Evolutionary conservation across 1,139 yeast genomes (phyloP).

Genomic region (Pichiaceae sp.): DNA sequence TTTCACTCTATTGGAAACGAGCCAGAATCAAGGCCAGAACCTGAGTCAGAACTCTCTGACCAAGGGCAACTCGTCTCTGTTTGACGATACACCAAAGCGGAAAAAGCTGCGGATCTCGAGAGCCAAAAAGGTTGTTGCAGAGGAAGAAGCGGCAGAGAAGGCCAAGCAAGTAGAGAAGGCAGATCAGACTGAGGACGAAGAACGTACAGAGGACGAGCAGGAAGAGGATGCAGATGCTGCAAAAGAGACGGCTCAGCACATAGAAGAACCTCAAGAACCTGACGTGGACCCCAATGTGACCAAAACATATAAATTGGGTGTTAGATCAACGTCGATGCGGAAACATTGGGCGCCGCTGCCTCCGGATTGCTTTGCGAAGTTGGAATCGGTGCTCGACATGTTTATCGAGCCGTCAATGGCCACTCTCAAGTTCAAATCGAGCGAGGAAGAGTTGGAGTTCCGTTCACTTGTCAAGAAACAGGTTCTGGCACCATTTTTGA

Average conservation of each 20-base stretch:
- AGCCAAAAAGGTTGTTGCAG: slow-evolving; percentile 1
- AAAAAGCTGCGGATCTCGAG: neutral
- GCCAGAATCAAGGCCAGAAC: neutral
- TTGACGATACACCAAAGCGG: slow-evolving; percentile 11
- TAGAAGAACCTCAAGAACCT: neutral
- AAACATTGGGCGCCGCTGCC: slow-evolving; percentile 18
- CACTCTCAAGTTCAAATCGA: slow-evolving; percentile 8
- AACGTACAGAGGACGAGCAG: too few relatives aligned
- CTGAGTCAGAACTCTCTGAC: slow-evolving; percentile 7
- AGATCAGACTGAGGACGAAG: slow-evolving; percentile 1
- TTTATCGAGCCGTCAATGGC: slow-evolving; percentile 13
- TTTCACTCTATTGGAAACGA: neutral
- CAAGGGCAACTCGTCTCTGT: slow-evolving; percentile 12
- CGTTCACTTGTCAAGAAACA: slow-evolving; percentile 12
- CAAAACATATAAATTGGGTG: neutral
- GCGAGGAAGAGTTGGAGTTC: slow-evolving; percentile 9
- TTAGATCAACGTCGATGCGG: slow-evolving; percentile 9
- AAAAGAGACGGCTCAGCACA: slow-evolving; percentile 1
- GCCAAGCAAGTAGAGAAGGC: slow-evolving; percentile 2
- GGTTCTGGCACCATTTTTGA: slow-evolving; percentile 14
- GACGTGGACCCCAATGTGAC: neutral
- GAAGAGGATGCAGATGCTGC: too few relatives aligned
- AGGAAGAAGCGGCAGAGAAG: neutral
- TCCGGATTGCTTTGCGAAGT: slow-evolving; percentile 8
- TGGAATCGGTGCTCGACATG: slow-evolving; percentile 12